These are phyloP conservation scores for Funneliformis mosseae DNA, from an alignment of 192 early-diverging fungal genomes.

Conservation along the genomic window DNA sequence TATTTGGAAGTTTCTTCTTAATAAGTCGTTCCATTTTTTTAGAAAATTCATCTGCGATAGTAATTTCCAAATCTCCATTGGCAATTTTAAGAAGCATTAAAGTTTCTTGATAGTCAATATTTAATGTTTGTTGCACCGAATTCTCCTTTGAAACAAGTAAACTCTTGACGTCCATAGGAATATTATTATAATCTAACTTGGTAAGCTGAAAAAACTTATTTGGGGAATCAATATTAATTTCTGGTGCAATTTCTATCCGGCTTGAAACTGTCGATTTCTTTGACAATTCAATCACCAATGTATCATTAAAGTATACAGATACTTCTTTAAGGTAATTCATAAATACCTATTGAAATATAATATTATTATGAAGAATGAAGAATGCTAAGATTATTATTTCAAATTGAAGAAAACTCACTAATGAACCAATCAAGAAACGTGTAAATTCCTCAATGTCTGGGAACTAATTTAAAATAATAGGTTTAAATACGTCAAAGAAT, in stretches of 20 bases:
- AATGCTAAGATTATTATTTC: no score
- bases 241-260: slow-evolving; percentile 58
- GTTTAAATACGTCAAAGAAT: no score
- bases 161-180: no score
- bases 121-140: no score
- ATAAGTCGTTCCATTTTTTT: slow-evolving; percentile 87
- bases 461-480: no score
- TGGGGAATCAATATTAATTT: slow-evolving; percentile 60
- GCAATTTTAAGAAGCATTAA: slow-evolving; percentile 77
- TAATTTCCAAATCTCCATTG: slow-evolving; percentile 57
- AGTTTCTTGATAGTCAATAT: no score
- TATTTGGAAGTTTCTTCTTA: slow-evolving; percentile 79
- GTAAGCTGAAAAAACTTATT: slow-evolving; percentile 70
- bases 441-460: no score
- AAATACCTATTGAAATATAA: no score
- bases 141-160: no score
- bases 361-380: no score
- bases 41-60: slow-evolving; percentile 53
- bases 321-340: slow-evolving; percentile 71
- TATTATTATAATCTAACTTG: no score
- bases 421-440: no score
- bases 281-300: slow-evolving; percentile 57
- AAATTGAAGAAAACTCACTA: slow-evolving; percentile 53
- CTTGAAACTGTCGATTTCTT: slow-evolving; percentile 68
- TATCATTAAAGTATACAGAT: slow-evolving; percentile 64